Percentiles rank a stretch among this genome's conserved stretches.
Evolutionary conservation across 306 rosid species (phyloP).

Genomic region (Cucurbita argyrosperma): DNA sequence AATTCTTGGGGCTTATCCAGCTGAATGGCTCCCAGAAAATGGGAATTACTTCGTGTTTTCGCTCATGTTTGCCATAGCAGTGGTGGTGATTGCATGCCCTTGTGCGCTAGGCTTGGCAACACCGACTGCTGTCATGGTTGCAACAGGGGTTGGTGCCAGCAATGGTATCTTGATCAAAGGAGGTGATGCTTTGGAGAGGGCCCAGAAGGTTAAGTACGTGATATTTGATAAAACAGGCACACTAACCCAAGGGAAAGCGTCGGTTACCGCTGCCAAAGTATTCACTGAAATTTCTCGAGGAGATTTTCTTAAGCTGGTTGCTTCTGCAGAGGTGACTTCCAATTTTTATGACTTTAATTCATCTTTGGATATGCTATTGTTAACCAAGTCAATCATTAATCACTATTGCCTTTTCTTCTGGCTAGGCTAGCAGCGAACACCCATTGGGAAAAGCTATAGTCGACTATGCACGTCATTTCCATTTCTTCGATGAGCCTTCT

Average conservation of each 20-base stretch:
- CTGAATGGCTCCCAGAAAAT: conserved; percentile 71
- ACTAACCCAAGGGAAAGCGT: conserved; percentile 86
- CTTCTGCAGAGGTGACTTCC: conserved; percentile 85
- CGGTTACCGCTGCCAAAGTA: conserved; percentile 62
- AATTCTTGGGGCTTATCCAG: conserved; percentile 67
- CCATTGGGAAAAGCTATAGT: conserved; percentile 90
- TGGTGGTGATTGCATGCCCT: conserved; percentile 96
- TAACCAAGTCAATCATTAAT: not conserved
- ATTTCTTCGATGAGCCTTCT: conserved; percentile 68
- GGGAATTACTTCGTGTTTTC: conserved; percentile 92
- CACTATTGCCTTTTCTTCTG: not conserved
- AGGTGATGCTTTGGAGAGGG: conserved; percentile 93
- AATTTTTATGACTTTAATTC: conserved; percentile 2
- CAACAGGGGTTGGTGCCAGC: conserved; percentile 96
- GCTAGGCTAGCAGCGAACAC: conserved; percentile 93
- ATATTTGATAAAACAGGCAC: conserved; percentile 98
- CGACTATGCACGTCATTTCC: conserved; percentile 79
- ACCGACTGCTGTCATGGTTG: conserved; percentile 99
- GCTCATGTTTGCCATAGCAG: conserved; percentile 93
- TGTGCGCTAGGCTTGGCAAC: conserved; percentile 99
- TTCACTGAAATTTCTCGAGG: conserved; percentile 80
- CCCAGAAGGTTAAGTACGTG: conserved; percentile 76
- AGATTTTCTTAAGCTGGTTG: conserved; percentile 85
- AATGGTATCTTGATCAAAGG: conserved; percentile 96
- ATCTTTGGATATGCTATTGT: not conserved